Conservation (phyloP, 352 stramenopile species). For the Phytopythium mirpurense region DNA sequence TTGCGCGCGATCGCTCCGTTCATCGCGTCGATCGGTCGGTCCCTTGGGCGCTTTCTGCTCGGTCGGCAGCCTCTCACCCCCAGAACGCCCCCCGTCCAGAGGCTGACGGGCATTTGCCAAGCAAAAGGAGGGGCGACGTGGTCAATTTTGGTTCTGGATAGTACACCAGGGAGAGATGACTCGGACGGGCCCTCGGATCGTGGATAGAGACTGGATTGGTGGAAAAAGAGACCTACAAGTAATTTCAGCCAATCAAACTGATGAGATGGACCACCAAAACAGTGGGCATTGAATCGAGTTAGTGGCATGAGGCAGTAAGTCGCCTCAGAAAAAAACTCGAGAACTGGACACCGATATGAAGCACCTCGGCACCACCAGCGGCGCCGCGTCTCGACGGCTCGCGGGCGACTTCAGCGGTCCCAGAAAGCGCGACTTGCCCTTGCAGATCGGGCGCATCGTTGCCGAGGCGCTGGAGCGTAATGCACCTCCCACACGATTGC, state of each 20-base stretch:
- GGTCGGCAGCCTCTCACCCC: constrained; percentile 8
- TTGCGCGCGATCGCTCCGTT: constrained; percentile 22
- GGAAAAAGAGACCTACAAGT: background rate
- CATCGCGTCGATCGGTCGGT: constrained; percentile 29
- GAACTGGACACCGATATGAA: no score
- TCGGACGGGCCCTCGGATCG: background rate
- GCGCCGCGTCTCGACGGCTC: background rate
- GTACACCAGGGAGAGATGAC: constrained; percentile 3
- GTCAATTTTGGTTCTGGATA: background rate
- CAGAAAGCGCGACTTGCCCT: background rate
- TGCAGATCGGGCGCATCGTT: background rate
- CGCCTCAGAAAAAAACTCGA: no score
- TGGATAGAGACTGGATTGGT: constrained; percentile 1
- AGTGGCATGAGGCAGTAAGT: no score
- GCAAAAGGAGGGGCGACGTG: constrained; percentile 10
- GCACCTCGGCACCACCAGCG: background rate
- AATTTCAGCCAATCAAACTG: constrained; percentile 1
- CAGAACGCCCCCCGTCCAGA: constrained; percentile 12
- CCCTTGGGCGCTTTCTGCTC: background rate
- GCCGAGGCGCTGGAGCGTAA: background rate
- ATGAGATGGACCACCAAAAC: constrained; percentile 8
- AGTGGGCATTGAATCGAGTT: no score
- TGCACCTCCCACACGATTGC: background rate
- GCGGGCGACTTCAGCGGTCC: background rate
- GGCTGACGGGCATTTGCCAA: background rate